Conservation (phyloP, 2,329 filamentous ascomycete genomes). For the Sporothrix sp. region DNA sequence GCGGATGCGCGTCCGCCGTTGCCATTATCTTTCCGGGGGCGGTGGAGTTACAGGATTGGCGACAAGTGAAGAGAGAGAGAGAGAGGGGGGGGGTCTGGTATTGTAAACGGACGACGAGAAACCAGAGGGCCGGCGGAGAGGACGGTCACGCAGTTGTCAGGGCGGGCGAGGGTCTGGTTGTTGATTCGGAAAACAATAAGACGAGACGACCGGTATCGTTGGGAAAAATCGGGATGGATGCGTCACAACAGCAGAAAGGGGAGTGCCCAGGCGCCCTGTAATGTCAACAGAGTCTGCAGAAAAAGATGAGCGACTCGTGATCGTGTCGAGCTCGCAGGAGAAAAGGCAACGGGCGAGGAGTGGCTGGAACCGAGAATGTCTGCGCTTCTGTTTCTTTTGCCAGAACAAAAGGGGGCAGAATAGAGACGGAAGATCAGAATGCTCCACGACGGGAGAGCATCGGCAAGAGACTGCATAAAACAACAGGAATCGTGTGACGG, state of each 20-base stretch:
- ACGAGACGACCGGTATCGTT: no score
- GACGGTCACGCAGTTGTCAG: no score
- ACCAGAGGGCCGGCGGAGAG: no score
- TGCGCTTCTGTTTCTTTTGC: not conserved
- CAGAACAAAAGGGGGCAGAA: not conserved
- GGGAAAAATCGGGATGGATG: no score
- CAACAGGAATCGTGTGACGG: not conserved
- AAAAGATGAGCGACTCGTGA: not conserved
- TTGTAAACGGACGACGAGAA: no score
- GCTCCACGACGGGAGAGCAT: conserved; percentile 3
- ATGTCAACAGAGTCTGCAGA: no score
- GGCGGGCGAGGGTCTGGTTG: no score
- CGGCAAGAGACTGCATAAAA: not conserved
- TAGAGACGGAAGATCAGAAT: not conserved
- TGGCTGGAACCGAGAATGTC: not conserved
- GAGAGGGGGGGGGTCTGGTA: no score
- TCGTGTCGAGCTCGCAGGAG: not conserved
- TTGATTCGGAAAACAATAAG: no score
- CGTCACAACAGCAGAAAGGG: no score
- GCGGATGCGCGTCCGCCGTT: conserved; percentile 10
- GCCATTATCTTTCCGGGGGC: conserved; percentile 8
- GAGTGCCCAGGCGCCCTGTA: no score
- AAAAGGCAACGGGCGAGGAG: not conserved
- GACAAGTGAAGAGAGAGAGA: no score
- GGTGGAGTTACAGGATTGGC: not conserved